phyloP scores from a whole-genome alignment of 352 stramenopile genomes.

The Pelagophyceae sp. region DNA sequence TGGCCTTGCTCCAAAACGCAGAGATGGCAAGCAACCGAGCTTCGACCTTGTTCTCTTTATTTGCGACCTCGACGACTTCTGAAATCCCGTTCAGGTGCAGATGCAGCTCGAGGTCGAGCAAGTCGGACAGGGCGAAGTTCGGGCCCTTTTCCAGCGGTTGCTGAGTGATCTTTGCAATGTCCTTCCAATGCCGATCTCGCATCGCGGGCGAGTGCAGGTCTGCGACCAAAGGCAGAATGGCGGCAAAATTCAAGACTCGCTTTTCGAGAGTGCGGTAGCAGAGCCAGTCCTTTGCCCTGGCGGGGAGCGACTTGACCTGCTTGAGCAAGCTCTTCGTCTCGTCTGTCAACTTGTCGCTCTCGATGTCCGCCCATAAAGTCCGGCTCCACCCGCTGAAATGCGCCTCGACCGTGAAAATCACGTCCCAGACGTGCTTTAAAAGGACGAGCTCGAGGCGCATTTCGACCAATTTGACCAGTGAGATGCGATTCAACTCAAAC shows the following conservation, averaged over 20 bases:
- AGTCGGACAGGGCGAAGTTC: slow-evolving; percentile 64
- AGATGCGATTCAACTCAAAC: slow-evolving; percentile 21
- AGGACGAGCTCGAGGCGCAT: slow-evolving; percentile 59
- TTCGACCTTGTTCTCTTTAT: slow-evolving; percentile 79
- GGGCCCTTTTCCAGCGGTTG: slow-evolving; percentile 39
- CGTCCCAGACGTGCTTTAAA: slow-evolving; percentile 76
- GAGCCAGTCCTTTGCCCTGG: slow-evolving; percentile 58
- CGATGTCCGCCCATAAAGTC: slow-evolving; percentile 64
- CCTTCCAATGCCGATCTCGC: slow-evolving; percentile 81
- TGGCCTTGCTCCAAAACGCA: slow-evolving; percentile 55
- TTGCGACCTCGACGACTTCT: slow-evolving; percentile 73
- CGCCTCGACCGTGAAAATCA: slow-evolving; percentile 58
- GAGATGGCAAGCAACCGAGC: slow-evolving; percentile 68
- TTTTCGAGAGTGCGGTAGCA: slow-evolving; percentile 63
- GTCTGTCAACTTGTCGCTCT: slow-evolving; percentile 62
- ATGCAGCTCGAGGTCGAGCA: slow-evolving; percentile 72
- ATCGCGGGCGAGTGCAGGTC: slow-evolving; percentile 82
- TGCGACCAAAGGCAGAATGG: slow-evolving; percentile 74
- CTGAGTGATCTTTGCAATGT: slow-evolving; percentile 48
- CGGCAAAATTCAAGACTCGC: slow-evolving; percentile 66
- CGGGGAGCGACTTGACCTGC: slow-evolving; percentile 41
- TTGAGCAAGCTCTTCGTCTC: slow-evolving; percentile 57
- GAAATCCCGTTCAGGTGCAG: slow-evolving; percentile 72
- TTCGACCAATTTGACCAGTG: slow-evolving; percentile 51
- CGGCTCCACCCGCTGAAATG: slow-evolving; percentile 63